Evolutionary conservation across 169 alveolate genomes (phyloP).

Genomic region (Plasmodium malariae): DNA sequence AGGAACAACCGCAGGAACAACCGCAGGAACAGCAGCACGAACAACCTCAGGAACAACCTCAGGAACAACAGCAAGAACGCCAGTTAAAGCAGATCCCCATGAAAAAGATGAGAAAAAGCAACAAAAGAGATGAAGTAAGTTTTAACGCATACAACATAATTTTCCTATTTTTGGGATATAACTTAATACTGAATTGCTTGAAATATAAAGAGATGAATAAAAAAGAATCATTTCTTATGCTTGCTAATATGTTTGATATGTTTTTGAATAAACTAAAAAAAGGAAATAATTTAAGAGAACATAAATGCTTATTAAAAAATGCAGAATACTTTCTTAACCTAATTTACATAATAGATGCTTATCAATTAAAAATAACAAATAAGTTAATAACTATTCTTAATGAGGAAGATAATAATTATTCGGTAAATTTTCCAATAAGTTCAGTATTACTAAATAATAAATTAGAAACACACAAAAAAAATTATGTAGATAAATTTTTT

Average conservation of each 20-base stretch:
- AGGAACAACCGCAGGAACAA: too few relatives aligned
- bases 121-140: not conserved
- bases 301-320: slow-evolving; percentile 1
- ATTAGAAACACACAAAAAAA: slow-evolving; percentile 7
- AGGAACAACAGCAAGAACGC: too few relatives aligned
- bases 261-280: not conserved
- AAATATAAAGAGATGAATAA: slow-evolving; percentile 1
- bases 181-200: slow-evolving; percentile 2
- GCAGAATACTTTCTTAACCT: not conserved
- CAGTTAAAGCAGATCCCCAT: too few relatives aligned
- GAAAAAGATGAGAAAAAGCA: too few relatives aligned
- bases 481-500: slow-evolving; percentile 6
- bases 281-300: not conserved
- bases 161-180: slow-evolving; percentile 1
- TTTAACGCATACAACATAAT: not conserved
- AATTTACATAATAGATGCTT: slow-evolving; percentile 9
- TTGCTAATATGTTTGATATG: not conserved
- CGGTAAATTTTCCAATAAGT: not conserved
- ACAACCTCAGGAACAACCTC: too few relatives aligned
- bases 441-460: not conserved
- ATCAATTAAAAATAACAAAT: not conserved
- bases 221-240: slow-evolving; percentile 19
- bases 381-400: not conserved
- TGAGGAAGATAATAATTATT: not conserved
- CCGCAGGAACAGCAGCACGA: too few relatives aligned